Conservation (phyloP, 2,329 filamentous ascomycete genomes). For the Sporothrix luriei region DNA sequence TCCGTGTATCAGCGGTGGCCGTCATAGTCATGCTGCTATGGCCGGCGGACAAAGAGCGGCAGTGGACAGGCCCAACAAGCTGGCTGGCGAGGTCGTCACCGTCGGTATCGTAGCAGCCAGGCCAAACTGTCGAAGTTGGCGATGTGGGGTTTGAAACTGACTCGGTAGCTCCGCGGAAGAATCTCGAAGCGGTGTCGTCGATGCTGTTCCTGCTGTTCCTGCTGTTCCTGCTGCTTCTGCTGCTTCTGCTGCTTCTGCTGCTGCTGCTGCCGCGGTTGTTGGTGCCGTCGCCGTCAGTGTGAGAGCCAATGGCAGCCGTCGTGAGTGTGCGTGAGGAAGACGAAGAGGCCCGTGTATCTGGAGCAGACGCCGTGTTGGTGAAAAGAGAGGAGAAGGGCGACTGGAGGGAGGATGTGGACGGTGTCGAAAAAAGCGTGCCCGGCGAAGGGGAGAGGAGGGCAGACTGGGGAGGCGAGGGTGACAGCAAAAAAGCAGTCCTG, state of each 20-base stretch:
- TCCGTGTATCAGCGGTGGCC: not conserved
- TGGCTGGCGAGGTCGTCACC: not conserved
- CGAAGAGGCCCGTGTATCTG: constrained; percentile 1
- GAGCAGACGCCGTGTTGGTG: constrained; percentile 5
- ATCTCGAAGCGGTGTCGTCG: not conserved
- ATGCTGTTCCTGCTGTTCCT: not conserved
- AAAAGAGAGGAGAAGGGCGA: constrained; percentile 17
- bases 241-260: not conserved
- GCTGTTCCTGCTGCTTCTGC: not conserved
- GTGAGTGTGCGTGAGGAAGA: constrained; percentile 11
- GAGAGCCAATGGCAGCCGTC: not conserved
- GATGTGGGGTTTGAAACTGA: not conserved
- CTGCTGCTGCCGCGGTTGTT: not conserved
- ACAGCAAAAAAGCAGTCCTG: constrained; percentile 19
- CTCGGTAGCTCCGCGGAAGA: not conserved
- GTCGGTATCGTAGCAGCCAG: not conserved
- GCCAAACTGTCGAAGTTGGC: constrained; percentile 7
- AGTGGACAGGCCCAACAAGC: not conserved
- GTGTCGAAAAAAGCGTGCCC: not conserved
- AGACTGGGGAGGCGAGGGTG: constrained; percentile 21
- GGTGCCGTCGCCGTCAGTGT: not conserved
- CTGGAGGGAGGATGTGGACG: not conserved
- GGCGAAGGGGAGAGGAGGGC: constrained; percentile 9
- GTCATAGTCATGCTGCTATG: constrained; percentile 14
- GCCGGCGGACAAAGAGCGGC: constrained; percentile 2